Evolutionary conservation across 2,329 filamentous ascomycete species (phyloP), one percentile per base, ranked within the genome.

Genomic region (Penicillium sp.): DNA sequence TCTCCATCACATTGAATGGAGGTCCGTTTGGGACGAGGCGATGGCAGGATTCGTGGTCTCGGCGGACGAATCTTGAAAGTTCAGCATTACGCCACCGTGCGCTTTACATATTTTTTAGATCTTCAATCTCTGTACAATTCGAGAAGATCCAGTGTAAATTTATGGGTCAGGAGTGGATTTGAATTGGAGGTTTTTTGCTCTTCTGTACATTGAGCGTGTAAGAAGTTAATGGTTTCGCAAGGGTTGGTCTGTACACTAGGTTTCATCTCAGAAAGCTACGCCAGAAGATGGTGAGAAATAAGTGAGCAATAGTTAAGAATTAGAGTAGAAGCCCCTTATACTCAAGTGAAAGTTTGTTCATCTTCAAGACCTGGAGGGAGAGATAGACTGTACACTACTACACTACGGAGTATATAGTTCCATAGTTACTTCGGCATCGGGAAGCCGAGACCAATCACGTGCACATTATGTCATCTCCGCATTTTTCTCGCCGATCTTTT

Each of bases 21-120:
- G 55, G 56, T 53, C 60, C 22, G 66, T 74, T 59, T 77, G 75
- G 75, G 60, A 71, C 4, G 70, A 76, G 49, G 71, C 68, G 10
- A 67, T 71, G 62, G 59, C 61, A 26, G 64, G 62, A 7, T 60
- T 69, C 64, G 64, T 68, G 52, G 57, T 66, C 7, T 58, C 57
- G 8, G 52, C 52, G 55, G 59, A 68, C 28, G 63, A 67, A 58
- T 26, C 43, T 37, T 61, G 26, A 61, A 42, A 22, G 11, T 7
- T 28, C 16, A 22, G 13, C 19, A 10, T 52, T 25, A 48, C 6
- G 16, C 43, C 43, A 28, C 14, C 14, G 7, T 33, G 38, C 16
- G 38, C 35, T n/a, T 54, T 22, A 38, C 16, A 26, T 33, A 6
- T 13, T 46, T 33, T 59, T 25, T 7, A 48, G 30, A 28, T 6